Evolutionary conservation across 208 protist genomes (phyloP).

Genomic region (Histomonas meleagridis): DNA sequence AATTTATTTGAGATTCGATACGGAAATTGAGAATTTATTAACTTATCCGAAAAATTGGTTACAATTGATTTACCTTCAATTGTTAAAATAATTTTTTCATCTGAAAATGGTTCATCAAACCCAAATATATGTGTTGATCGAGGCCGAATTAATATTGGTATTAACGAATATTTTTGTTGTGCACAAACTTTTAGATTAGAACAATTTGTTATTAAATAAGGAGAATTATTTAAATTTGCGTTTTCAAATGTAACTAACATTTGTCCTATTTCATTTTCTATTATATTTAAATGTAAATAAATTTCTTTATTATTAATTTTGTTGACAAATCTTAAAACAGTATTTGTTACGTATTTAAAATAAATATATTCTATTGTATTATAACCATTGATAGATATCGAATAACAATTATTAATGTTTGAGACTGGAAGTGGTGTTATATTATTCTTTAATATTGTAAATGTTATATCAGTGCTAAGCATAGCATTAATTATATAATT

Average conservation of each 20-base stretch:
- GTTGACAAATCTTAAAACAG: background rate
- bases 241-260: background rate
- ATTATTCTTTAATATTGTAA: background rate
- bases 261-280: background rate
- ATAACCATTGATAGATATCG: background rate
- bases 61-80: background rate
- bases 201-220: background rate
- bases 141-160: background rate
- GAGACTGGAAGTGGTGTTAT: background rate
- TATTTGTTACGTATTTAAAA: background rate
- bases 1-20: background rate
- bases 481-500: background rate
- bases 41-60: background rate
- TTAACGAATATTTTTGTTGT: background rate
- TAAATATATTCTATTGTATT: background rate
- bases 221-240: background rate
- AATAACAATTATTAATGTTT: background rate
- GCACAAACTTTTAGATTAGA: background rate
- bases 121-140: background rate
- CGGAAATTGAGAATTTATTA: background rate
- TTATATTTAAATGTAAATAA: background rate
- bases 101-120: background rate
- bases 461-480: background rate
- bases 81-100: background rate
- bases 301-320: background rate